phyloP scores from a whole-genome alignment of 768 basidiomycete species.

The Baorangia bicolor region DNA sequence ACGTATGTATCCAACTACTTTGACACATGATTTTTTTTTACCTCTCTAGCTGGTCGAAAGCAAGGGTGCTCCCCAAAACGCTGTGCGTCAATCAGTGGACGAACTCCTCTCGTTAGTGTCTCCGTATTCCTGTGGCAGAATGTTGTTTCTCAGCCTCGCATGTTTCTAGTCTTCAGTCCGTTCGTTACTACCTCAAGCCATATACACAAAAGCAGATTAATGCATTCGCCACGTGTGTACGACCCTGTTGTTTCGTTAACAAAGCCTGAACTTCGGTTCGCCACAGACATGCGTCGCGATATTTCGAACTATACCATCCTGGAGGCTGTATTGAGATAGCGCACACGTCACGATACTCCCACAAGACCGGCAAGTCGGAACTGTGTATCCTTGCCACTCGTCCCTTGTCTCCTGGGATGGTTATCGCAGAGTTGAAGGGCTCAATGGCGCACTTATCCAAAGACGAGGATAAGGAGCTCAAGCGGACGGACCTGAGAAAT shows the following conservation, averaged over 20 bases:
- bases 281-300: conserved; percentile 79
- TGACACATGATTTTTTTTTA: conserved; percentile 19
- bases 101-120: conserved; percentile 69
- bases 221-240: conserved; percentile 86
- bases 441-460: conserved; percentile 88
- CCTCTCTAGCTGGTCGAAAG: conserved; percentile 53
- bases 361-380: conserved; percentile 86
- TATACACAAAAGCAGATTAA: conserved; percentile 86
- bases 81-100: conserved; percentile 72
- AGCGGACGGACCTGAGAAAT: conserved; percentile 70
- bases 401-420: conserved; percentile 60
- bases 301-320: conserved; percentile 85
- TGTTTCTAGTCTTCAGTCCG: conserved; percentile 58
- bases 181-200: conserved; percentile 73
- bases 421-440: conserved; percentile 85
- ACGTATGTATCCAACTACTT: conserved; percentile 20
- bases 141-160: conserved; percentile 13
- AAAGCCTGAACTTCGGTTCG: conserved; percentile 27
- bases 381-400: conserved; percentile 85
- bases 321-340: conserved; percentile 84
- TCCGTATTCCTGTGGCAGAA: conserved; percentile 18
- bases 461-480: conserved; percentile 83
- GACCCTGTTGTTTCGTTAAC: conserved; percentile 26
- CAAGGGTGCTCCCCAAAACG: conserved; percentile 54
- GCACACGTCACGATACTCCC: conserved; percentile 84